These are phyloP conservation scores for Pythium utonaiense DNA, from an alignment of 352 stramenopile species.

Conservation along the genomic window DNA sequence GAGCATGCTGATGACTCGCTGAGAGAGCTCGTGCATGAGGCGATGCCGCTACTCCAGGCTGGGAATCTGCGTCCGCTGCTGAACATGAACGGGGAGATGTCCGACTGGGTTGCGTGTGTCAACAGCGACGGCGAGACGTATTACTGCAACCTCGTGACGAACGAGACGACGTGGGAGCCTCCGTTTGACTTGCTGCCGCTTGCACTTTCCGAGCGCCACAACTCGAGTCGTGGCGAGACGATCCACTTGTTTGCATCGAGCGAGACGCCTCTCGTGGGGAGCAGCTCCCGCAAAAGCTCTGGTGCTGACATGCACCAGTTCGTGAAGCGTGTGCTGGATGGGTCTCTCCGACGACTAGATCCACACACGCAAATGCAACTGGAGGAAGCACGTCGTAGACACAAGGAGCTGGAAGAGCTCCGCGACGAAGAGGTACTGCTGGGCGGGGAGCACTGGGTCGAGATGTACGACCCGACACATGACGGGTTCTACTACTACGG, in stretches of 20 bases:
- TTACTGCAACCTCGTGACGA: conserved; percentile 37
- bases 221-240: neutral
- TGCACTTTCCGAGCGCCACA: neutral
- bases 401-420: conserved; percentile 27
- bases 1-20: neutral
- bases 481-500: conserved; percentile 48
- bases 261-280: neutral
- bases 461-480: conserved; percentile 51
- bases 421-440: conserved; percentile 27
- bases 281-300: neutral
- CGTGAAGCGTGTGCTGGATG: conserved; percentile 23
- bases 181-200: conserved; percentile 8
- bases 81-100: conserved; percentile 12
- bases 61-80: conserved; percentile 17
- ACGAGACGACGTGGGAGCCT: conserved; percentile 45
- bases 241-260: neutral
- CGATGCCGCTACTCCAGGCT: neutral
- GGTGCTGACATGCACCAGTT: conserved; percentile 5
- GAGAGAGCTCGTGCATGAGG: neutral
- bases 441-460: conserved; percentile 40
- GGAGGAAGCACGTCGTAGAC: conserved; percentile 25
- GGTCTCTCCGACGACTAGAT: conserved; percentile 24
- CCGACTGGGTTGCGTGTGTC: conserved; percentile 36
- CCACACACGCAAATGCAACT: conserved; percentile 24
- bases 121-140: conserved; percentile 43